Base-by-base conservation (phyloP, 2,329 filamentous ascomycete species). In the Colletotrichum sp. region DNA sequence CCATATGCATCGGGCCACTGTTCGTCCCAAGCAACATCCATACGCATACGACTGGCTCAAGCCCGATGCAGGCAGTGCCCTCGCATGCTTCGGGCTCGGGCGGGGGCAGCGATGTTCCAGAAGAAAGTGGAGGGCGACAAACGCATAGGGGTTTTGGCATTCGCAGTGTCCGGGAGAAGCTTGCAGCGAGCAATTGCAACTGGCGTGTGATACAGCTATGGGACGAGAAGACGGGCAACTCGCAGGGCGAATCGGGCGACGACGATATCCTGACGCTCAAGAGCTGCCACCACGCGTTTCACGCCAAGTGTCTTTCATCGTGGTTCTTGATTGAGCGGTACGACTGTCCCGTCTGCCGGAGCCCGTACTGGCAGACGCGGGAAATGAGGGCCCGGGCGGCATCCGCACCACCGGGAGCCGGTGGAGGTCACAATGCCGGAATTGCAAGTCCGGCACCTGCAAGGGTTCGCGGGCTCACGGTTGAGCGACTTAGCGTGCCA, bases 341-440 rank as follows among this genome's bases (percentile, higher is more conserved):
- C 68, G 80, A 83, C 34, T 88, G 86, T 44, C 86, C 86, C 1
- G 79, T 87, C 2, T 88, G 86, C 71, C 79, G 86, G 24, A 79
- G 78, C 13, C 77, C 74, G 9, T 87, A 86, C 74, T 87, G 81
- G 67, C 77, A 79, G 59, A 63, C 36, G 26, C 66, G 69, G 24
- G 64, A 76, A 18, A 77, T 32, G 32, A 76, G 49, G 39, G 60
- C 71, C 18, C 66, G 71, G 49, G 68, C 71, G 36, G 34, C 70
- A 21, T 62, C 55, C 16, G 63, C 68, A 30, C 68, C 68, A 21
- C 28, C 62, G 59, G 70, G 66, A 18, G 8, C 55, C 16, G 36
- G 76, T 57, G 57, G 39, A 36, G 39, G 68, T 21, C 36, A 16
- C 26, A 44, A 26, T 13, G 10, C 60, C 18, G 72, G 63, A 6